Evolutionary conservation across 208 protist species (phyloP).

Genomic region (Trypanosoma grayi): DNA sequence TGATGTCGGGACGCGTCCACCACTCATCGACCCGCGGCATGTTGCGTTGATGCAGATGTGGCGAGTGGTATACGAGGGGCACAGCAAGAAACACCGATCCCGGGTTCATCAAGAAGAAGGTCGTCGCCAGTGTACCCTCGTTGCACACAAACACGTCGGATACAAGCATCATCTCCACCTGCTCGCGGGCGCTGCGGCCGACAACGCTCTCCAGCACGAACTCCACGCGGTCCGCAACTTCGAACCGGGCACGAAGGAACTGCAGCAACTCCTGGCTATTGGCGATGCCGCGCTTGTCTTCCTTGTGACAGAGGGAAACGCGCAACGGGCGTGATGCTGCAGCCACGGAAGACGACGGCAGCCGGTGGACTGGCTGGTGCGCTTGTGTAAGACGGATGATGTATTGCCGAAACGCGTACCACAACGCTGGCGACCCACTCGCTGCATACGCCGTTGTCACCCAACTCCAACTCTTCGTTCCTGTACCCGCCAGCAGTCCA

Average conservation of each 20-base stretch:
- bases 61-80: slow-evolving; percentile 25
- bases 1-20: slow-evolving; percentile 22
- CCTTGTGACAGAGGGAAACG: slow-evolving; percentile 29
- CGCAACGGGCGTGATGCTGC: slow-evolving; percentile 3
- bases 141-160: slow-evolving; percentile 35
- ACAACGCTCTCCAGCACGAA: slow-evolving; percentile 22
- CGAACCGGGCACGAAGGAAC: slow-evolving; percentile 2
- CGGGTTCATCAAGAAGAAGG: slow-evolving; percentile 34
- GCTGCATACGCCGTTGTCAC: slow-evolving; percentile 25
- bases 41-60: slow-evolving; percentile 8
- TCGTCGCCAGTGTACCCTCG: slow-evolving; percentile 31
- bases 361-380: not conserved
- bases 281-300: slow-evolving; percentile 28
- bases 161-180: slow-evolving; percentile 30
- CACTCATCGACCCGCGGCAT: slow-evolving; percentile 11
- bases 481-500: slow-evolving; percentile 24
- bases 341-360: not conserved
- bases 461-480: slow-evolving; percentile 30
- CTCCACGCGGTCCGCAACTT: not conserved
- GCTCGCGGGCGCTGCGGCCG: slow-evolving; percentile 9
- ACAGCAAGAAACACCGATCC: slow-evolving; percentile 25
- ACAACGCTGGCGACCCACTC: slow-evolving; percentile 21
- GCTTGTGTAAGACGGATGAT: slow-evolving; percentile 18
- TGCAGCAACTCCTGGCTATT: slow-evolving; percentile 12
- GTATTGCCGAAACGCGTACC: slow-evolving; percentile 29